Percentiles rank a stretch among this genome's conserved stretches.
Evolutionary conservation across 2,329 filamentous ascomycete species (phyloP).

Genomic region (Dactylella cylindrospora): DNA sequence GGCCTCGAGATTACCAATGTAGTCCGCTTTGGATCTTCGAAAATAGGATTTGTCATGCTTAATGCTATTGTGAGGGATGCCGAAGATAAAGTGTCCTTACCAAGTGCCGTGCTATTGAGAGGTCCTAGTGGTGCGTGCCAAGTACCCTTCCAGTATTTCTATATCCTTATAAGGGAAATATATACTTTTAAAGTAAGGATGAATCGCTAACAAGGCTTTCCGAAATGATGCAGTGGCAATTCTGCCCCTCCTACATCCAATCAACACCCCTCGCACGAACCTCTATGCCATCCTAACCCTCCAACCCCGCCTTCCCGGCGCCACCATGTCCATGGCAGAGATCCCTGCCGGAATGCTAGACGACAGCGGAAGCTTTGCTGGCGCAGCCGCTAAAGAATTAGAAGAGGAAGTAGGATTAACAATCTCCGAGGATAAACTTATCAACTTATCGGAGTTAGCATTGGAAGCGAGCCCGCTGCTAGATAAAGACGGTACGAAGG

Average conservation of each 20-base stretch:
- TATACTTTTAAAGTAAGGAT: too few relatives aligned
- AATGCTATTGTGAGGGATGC: slow-evolving; percentile 57
- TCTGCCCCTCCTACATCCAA: slow-evolving; percentile 24
- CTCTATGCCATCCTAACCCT: slow-evolving; percentile 63
- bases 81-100: slow-evolving; percentile 56
- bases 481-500: slow-evolving; percentile 8
- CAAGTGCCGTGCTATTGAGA: slow-evolving; percentile 61
- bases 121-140: slow-evolving; percentile 65
- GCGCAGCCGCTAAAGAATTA: slow-evolving; percentile 63
- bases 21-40: slow-evolving; percentile 14
- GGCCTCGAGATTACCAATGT: slow-evolving; percentile 27
- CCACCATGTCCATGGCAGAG: slow-evolving; percentile 60
- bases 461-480: slow-evolving; percentile 45
- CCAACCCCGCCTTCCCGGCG: slow-evolving; percentile 61
- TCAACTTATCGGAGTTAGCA: slow-evolving; percentile 59
- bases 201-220: too few relatives aligned
- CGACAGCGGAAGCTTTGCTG: slow-evolving; percentile 59
- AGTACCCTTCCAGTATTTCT: background rate
- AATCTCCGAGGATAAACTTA: slow-evolving; percentile 57
- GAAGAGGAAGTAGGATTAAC: slow-evolving; percentile 62
- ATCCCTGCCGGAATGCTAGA: slow-evolving; percentile 64
- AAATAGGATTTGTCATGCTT: slow-evolving; percentile 62
- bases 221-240: slow-evolving; percentile 36
- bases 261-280: slow-evolving; percentile 49
- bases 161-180: slow-evolving; percentile 55